Evolutionary conservation across 2,329 filamentous ascomycete species (phyloP).

Genomic region (Mycogone perniciosa): DNA sequence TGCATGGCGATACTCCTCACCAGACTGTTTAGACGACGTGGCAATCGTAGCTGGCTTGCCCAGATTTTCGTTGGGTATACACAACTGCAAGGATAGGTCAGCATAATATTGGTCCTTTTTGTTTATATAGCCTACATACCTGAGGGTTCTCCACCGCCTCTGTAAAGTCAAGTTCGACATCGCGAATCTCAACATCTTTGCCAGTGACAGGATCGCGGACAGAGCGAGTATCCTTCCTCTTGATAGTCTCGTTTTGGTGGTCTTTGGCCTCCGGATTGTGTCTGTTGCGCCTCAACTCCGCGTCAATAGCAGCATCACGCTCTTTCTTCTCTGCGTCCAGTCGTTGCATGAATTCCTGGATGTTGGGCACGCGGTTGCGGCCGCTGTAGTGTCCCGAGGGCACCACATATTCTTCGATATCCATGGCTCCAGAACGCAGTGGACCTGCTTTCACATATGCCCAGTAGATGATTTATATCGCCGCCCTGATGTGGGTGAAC

Average conservation of each 20-base stretch:
- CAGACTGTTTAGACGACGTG: conserved; percentile 63
- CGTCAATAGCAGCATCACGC: conserved; percentile 66
- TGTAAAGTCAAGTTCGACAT: conserved; percentile 64
- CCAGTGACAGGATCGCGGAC: conserved; percentile 89
- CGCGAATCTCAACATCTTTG: conserved; percentile 77
- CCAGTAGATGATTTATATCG: no score
- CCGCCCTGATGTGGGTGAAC: no score
- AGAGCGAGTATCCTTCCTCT: conserved; percentile 50
- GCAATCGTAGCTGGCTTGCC: conserved; percentile 66
- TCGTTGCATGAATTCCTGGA: conserved; percentile 73
- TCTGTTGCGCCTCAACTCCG: conserved; percentile 37
- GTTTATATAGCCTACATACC: conserved; percentile 33
- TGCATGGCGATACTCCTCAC: conserved; percentile 72
- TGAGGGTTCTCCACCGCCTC: conserved; percentile 65
- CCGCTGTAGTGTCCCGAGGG: conserved; percentile 68
- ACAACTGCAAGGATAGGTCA: conserved; percentile 45
- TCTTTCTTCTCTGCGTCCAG: conserved; percentile 74
- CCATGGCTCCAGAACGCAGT: conserved; percentile 24
- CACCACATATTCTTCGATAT: conserved; percentile 33
- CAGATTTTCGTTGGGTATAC: conserved; percentile 85
- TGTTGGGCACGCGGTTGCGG: conserved; percentile 76
- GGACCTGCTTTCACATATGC: not conserved
- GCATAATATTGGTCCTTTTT: not conserved
- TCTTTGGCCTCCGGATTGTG: conserved; percentile 32
- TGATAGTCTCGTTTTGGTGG: conserved; percentile 35